phyloP scores from a whole-genome alignment of 768 basidiomycete species.

The Clathrus columnatus region DNA sequence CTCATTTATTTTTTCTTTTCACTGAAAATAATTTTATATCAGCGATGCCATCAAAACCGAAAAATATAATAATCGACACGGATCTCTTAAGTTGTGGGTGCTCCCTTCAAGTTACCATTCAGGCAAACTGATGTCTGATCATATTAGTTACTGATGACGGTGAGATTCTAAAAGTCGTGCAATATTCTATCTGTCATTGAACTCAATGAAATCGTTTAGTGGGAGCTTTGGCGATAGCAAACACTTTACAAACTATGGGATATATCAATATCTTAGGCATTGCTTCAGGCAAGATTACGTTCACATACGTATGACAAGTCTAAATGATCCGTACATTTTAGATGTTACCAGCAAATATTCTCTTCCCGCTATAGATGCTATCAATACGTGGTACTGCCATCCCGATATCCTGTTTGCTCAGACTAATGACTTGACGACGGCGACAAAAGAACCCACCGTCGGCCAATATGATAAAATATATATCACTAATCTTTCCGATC shows the following conservation, averaged over 20 bases:
- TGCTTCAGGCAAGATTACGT: background rate
- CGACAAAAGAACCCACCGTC: background rate
- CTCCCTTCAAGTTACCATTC: too few relatives aligned
- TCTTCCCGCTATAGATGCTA: constrained; percentile 1
- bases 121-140: too few relatives aligned
- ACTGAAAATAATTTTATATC: too few relatives aligned
- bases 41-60: too few relatives aligned
- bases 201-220: background rate
- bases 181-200: too few relatives aligned
- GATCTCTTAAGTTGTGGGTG: too few relatives aligned
- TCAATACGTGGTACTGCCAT: constrained; percentile 1
- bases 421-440: background rate
- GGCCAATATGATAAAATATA: too few relatives aligned
- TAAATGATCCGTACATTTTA: background rate
- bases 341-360: background rate
- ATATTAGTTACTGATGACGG: too few relatives aligned
- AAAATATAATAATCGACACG: too few relatives aligned
- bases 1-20: too few relatives aligned
- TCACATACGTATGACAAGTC: too few relatives aligned
- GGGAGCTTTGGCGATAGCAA: background rate
- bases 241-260: background rate
- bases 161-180: too few relatives aligned
- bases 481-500: background rate
- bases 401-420: background rate
- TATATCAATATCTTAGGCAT: background rate